Conservation (phyloP, 345 rosid species). For the Lagerstroemia speciosa region DNA sequence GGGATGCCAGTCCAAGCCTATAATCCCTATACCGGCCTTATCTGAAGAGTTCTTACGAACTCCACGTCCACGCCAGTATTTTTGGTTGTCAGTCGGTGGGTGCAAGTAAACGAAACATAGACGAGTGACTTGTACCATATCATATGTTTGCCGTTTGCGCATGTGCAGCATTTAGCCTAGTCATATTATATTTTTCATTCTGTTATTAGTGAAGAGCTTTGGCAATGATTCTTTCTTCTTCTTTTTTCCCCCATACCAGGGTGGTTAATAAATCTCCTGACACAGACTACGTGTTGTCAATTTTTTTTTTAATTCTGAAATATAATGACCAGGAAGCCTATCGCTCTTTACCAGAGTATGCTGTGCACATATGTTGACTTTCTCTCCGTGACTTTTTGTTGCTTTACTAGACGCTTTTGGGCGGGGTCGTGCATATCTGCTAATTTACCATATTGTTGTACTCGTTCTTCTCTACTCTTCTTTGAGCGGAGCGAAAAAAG, state of each 20-base stretch:
- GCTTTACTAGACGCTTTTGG: no score
- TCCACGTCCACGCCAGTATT: not conserved
- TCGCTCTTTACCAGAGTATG: not conserved
- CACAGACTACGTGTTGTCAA: not conserved
- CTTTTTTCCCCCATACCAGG: not conserved
- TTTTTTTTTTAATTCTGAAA: not conserved
- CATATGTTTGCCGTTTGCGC: conserved; percentile 23
- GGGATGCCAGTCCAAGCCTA: conserved; percentile 52
- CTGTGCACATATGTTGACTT: not conserved
- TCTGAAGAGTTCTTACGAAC: conserved; percentile 12
- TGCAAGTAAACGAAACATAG: not conserved
- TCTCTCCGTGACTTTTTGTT: no score
- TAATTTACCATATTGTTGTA: no score
- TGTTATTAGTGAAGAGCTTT: conserved; percentile 16
- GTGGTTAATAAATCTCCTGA: not conserved
- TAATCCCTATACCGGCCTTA: conserved; percentile 49
- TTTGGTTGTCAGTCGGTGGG: not conserved
- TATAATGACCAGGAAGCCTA: not conserved
- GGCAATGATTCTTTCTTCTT: not conserved
- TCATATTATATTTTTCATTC: not conserved
- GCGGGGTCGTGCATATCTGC: no score
- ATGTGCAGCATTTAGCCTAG: conserved; percentile 31
- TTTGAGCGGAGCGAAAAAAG: no score
- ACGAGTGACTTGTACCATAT: not conserved
- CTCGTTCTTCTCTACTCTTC: no score